Conservation (phyloP, 2,329 filamentous ascomycete genomes). For the Fusarium sp. region DNA sequence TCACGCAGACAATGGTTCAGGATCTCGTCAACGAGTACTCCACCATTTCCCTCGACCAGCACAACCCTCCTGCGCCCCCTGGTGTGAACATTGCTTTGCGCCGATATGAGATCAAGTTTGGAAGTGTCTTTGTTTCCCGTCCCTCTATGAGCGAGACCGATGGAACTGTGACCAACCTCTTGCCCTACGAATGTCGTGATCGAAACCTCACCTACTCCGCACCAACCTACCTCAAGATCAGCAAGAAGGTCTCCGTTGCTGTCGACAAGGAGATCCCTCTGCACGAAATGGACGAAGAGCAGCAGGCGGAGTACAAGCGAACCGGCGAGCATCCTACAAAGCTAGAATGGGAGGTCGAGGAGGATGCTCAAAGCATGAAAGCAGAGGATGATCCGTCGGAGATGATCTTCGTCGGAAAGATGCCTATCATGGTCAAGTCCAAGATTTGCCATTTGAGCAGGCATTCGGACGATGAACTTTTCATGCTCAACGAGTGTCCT, state of each 20-base stretch:
- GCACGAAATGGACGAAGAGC: slow-evolving; percentile 76
- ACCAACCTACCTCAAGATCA: slow-evolving; percentile 90
- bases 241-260: slow-evolving; percentile 85
- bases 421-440: slow-evolving; percentile 98
- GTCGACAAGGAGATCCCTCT: slow-evolving; percentile 77
- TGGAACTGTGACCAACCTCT: slow-evolving; percentile 84
- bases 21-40: slow-evolving; percentile 94
- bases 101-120: slow-evolving; percentile 95
- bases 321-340: slow-evolving; percentile 70
- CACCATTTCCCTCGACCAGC: slow-evolving; percentile 92
- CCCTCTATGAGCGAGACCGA: slow-evolving; percentile 95
- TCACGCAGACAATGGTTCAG: slow-evolving; percentile 93
- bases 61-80: slow-evolving; percentile 79
- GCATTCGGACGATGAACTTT: slow-evolving; percentile 86
- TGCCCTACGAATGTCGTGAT: slow-evolving; percentile 94
- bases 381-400: slow-evolving; percentile 69
- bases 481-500: slow-evolving; percentile 93
- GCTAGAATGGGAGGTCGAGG: slow-evolving; percentile 72
- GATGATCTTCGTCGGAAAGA: slow-evolving; percentile 91
- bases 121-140: slow-evolving; percentile 86
- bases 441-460: slow-evolving; percentile 92
- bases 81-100: slow-evolving; percentile 86
- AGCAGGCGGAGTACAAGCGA: slow-evolving; percentile 65
- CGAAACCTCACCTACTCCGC: slow-evolving; percentile 96
- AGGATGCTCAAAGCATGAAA: slow-evolving; percentile 65